These are phyloP conservation scores for Hypoxylon intermedium DNA, from an alignment of 495 filamentous ascomycete genomes.

Conservation along the genomic window DNA sequence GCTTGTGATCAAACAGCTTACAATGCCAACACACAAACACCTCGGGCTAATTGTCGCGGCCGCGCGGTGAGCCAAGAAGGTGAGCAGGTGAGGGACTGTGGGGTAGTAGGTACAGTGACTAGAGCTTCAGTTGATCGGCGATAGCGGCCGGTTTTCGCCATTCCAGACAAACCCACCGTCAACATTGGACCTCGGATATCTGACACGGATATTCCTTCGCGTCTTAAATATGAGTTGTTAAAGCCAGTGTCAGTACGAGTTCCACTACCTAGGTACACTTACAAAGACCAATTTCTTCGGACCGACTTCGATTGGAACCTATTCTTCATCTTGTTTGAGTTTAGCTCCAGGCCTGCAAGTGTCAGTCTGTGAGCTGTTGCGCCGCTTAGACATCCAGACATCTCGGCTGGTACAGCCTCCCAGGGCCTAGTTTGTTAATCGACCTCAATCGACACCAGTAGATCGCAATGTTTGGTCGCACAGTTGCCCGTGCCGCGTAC, in stretches of 20 bases:
- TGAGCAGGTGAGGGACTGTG: conserved; percentile 20
- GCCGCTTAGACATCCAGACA: conserved; percentile 1
- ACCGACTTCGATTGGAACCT: not conserved
- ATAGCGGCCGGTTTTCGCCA: conserved; percentile 33
- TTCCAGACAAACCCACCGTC: conserved; percentile 4
- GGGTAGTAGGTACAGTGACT: too few species aligned
- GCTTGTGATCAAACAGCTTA: too few species aligned
- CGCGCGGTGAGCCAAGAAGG: too few species aligned
- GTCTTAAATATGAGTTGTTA: too few species aligned
- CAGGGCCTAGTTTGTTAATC: not conserved
- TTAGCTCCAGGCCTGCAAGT: not conserved
- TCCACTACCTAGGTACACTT: not conserved
- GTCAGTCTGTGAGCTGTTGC: conserved; percentile 7
- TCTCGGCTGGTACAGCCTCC: not conserved
- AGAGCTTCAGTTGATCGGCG: conserved; percentile 11
- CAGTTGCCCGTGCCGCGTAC: conserved; percentile 8
- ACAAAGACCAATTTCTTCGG: not conserved
- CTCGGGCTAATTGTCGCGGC: not conserved
- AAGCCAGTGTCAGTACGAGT: too few species aligned
- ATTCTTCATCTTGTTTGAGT: not conserved
- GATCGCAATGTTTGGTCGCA: conserved; percentile 29
- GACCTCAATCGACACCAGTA: not conserved
- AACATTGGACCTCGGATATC: not conserved
- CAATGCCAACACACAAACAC: too few species aligned
- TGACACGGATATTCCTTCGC: not conserved